phyloP scores from a whole-genome alignment of 1,284 basidiomycete genomes.

The Vanrija sp. region DNA sequence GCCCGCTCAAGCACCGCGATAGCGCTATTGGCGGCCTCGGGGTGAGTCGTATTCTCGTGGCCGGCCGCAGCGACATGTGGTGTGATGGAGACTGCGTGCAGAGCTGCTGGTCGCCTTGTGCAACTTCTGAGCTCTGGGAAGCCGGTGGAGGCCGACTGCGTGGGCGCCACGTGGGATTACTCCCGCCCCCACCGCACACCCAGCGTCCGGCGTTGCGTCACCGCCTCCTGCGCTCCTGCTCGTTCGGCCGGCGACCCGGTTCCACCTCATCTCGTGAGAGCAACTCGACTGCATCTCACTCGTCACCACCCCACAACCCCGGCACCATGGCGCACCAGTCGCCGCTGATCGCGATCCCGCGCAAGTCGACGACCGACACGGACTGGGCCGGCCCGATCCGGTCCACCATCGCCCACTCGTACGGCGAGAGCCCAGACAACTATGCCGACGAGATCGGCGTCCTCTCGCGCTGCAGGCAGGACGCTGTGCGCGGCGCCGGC shows the following conservation, averaged over 20 bases:
- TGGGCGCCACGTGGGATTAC: not conserved
- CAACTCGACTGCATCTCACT: not conserved
- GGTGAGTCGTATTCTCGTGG: too few relatives aligned
- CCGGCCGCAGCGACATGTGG: too few relatives aligned
- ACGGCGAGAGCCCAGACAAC: slow-evolving; percentile 85
- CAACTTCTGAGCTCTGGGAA: too few relatives aligned
- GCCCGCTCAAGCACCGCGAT: too few relatives aligned
- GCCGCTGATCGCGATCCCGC: slow-evolving; percentile 53
- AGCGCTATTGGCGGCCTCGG: too few relatives aligned
- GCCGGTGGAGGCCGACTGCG: too few relatives aligned
- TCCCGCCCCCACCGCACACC: not conserved
- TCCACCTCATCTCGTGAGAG: not conserved
- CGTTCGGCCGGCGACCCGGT: not conserved
- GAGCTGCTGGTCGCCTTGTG: too few relatives aligned
- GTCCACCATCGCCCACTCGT: slow-evolving; percentile 81
- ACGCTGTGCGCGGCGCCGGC: slow-evolving; percentile 90
- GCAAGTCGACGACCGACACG: slow-evolving; percentile 58
- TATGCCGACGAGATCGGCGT: slow-evolving; percentile 78
- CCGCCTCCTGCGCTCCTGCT: too few relatives aligned
- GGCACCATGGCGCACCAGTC: slow-evolving; percentile 45
- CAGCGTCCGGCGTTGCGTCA: not conserved
- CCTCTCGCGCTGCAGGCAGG: slow-evolving; percentile 86
- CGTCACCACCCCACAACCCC: not conserved
- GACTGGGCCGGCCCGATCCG: slow-evolving; percentile 89
- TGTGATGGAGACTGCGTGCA: too few relatives aligned